These are phyloP conservation scores for Starmerella potacharoeniae DNA, from an alignment of 805 yeast genomes.

Conservation along the genomic window DNA sequence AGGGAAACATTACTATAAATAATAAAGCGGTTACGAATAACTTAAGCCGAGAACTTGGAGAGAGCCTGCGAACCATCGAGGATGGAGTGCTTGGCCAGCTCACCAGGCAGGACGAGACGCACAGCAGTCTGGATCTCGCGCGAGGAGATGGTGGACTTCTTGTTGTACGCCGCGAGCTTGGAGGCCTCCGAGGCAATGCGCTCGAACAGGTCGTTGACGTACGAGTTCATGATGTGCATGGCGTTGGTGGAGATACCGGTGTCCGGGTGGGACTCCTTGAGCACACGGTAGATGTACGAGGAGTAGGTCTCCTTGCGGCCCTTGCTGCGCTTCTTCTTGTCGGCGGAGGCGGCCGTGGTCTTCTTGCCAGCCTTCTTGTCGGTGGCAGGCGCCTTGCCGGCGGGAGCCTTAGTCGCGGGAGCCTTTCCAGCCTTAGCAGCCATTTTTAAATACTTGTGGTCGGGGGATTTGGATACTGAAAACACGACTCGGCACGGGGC, in stretches of 20 bases:
- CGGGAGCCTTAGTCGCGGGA: constrained; percentile 48
- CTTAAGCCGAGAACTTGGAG: constrained; percentile 76
- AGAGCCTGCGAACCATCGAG: constrained; percentile 98
- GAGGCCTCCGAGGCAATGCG: constrained; percentile 97
- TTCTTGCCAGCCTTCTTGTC: constrained; percentile 92
- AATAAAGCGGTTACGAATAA: constrained; percentile 15
- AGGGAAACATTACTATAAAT: constrained; percentile 16
- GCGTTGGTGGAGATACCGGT: constrained; percentile 99
- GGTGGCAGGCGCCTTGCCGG: constrained; percentile 89
- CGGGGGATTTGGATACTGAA: background rate
- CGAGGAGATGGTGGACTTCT: constrained; percentile 94
- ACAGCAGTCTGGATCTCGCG: constrained; percentile 99
- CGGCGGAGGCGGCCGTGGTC: constrained; percentile 69
- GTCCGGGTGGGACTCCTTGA: constrained; percentile 98
- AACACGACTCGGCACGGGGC: background rate
- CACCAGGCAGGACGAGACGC: constrained; percentile 96
- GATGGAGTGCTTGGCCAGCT: constrained; percentile 96
- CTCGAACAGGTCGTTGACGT: constrained; percentile 95
- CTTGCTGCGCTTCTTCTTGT: constrained; percentile 84
- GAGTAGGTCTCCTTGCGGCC: constrained; percentile 97
- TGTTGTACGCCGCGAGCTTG: constrained; percentile 96
- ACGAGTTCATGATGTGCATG: constrained; percentile 97
- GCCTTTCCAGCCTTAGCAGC: constrained; percentile 48
- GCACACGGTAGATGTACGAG: constrained; percentile 95
- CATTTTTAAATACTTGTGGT: constrained; percentile 25